Evolutionary conservation across 2,329 filamentous ascomycete genomes (phyloP).

Genomic region (Dryadomyces quercivorus): DNA sequence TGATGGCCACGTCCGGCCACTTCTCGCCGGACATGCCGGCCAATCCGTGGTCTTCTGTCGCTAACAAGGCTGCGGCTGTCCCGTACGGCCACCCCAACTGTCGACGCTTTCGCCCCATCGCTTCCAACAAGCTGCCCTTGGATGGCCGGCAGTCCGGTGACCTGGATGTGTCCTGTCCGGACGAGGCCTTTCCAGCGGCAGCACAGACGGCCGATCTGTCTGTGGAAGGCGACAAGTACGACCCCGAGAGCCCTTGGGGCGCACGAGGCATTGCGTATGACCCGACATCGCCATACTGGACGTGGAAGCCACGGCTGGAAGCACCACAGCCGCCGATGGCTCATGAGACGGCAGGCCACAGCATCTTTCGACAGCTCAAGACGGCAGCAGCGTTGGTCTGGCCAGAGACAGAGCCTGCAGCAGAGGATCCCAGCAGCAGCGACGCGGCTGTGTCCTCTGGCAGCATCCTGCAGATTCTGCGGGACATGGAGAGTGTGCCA

Average conservation of each 20-base stretch:
- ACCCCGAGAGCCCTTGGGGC: conserved; percentile 10
- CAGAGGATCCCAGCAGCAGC: neutral
- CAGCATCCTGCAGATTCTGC: neutral
- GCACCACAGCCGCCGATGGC: neutral
- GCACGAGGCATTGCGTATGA: conserved; percentile 7
- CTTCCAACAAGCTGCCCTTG: neutral
- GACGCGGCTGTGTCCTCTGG: neutral
- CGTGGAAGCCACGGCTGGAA: neutral
- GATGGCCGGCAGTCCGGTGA: neutral
- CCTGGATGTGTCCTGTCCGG: neutral
- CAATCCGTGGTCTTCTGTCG: neutral
- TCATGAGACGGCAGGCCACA: neutral
- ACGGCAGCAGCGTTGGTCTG: neutral
- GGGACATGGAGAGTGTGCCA: neutral
- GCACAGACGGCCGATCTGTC: neutral
- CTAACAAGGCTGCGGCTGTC: neutral
- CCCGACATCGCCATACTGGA: conserved; percentile 5
- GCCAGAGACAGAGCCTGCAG: neutral
- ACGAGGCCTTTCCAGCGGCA: neutral
- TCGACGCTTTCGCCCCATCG: neutral
- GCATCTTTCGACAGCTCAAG: neutral
- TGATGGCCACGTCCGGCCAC: neutral
- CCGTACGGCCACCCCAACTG: neutral
- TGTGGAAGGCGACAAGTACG: neutral
- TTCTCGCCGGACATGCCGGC: neutral